Evolutionary conservation across 495 filamentous ascomycete genomes (phyloP).

Genomic region (Aspergillus heteromorphus): DNA sequence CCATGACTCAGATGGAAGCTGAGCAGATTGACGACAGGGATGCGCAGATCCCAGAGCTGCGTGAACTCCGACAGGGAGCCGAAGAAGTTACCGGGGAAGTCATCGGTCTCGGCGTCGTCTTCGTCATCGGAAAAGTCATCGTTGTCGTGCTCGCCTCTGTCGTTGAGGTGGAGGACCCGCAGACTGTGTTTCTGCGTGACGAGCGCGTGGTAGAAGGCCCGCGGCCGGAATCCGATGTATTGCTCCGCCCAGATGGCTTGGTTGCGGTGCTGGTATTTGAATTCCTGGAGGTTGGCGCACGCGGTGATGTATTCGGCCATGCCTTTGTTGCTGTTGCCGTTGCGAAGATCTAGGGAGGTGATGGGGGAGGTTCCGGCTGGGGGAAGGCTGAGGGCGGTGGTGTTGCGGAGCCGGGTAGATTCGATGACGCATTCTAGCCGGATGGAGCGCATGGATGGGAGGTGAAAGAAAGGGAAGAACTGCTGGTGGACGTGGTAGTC

Average conservation of each 20-base stretch:
- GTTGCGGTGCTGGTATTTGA: constrained; percentile 13
- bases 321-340: constrained; percentile 9
- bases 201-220: constrained; percentile 6
- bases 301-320: constrained; percentile 7
- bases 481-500: background rate
- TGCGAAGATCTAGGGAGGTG: background rate
- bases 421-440: background rate
- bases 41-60: constrained; percentile 11
- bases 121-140: background rate
- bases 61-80: constrained; percentile 13
- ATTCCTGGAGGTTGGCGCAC: constrained; percentile 13
- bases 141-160: constrained; percentile 2
- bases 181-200: constrained; percentile 15
- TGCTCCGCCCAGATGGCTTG: constrained; percentile 3
- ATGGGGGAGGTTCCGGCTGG: background rate
- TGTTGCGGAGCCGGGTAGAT: background rate
- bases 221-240: constrained; percentile 4
- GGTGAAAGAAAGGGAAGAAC: constrained; percentile 11
- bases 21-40: constrained; percentile 8
- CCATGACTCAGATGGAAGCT: background rate
- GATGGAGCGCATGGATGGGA: constrained; percentile 9
- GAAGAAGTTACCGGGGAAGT: background rate
- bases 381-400: background rate
- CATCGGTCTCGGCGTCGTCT: background rate
- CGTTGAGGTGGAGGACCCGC: constrained; percentile 9